A percentile compares a stretch with the other conserved stretches of the same genome.
Conservation (phyloP, 208 protist species). For the Trypanosoma rangeli region DNA sequence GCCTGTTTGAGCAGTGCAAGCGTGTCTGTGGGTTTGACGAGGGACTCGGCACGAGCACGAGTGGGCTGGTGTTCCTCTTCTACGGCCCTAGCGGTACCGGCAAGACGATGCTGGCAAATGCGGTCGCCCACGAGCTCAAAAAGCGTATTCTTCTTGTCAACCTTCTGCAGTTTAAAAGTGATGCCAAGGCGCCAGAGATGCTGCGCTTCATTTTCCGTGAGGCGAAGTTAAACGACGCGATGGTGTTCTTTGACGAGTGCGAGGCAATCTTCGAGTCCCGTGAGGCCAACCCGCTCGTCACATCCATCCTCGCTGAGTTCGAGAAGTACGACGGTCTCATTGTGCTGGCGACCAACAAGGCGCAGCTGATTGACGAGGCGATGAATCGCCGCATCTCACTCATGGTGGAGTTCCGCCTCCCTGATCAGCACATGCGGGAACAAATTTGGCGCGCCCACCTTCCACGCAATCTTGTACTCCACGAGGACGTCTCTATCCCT, state of each 20-base stretch:
- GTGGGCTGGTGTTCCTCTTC: conserved; percentile 90
- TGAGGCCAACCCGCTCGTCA: conserved; percentile 78
- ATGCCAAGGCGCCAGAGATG: conserved; percentile 64
- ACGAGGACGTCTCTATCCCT: conserved; percentile 68
- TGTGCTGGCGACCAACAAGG: conserved; percentile 91
- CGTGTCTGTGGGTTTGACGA: conserved; percentile 76
- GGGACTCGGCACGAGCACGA: conserved; percentile 51
- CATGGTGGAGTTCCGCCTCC: conserved; percentile 90
- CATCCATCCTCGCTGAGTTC: conserved; percentile 88
- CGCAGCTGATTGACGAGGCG: conserved; percentile 89
- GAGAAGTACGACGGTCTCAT: conserved; percentile 90
- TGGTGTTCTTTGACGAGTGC: conserved; percentile 95
- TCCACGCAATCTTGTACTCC: conserved; percentile 45
- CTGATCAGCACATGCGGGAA: conserved; percentile 85
- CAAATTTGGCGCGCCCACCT: conserved; percentile 85
- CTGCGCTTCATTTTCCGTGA: conserved; percentile 92
- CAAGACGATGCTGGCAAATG: conserved; percentile 94
- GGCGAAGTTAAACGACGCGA: conserved; percentile 89
- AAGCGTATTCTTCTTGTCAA: conserved; percentile 91
- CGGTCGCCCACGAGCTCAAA: conserved; percentile 83
- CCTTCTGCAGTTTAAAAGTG: conserved; percentile 72
- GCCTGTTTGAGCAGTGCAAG: conserved; percentile 81
- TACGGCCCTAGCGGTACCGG: conserved; percentile 91
- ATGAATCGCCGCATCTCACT: conserved; percentile 93
- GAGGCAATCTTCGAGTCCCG: conserved; percentile 90